Percentiles rank a stretch among this genome's conserved stretches.
Conservation (phyloP, 2,329 filamentous ascomycete species). For the Coniosporium tulheliwenetii region DNA sequence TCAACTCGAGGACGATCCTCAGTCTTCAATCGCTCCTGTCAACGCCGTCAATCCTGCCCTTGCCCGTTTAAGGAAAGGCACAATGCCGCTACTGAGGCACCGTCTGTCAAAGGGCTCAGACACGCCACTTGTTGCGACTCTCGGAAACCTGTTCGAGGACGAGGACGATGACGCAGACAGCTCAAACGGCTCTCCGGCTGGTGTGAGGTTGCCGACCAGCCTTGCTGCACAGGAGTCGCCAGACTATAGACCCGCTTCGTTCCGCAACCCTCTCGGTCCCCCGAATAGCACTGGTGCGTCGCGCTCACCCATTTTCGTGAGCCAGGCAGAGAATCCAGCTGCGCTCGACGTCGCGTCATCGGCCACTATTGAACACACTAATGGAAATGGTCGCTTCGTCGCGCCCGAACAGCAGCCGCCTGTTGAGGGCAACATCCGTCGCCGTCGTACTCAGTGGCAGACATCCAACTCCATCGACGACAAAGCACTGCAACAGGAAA, state of each 20-base stretch:
- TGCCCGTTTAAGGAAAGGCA: constrained; percentile 1
- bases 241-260: neutral
- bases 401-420: neutral
- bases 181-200: constrained; percentile 38
- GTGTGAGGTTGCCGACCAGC: constrained; percentile 21
- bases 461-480: constrained; percentile 52
- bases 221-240: constrained; percentile 1
- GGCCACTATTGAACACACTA: constrained; percentile 34
- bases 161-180: constrained; percentile 48
- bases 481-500: neutral
- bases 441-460: constrained; percentile 41
- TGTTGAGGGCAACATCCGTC: neutral
- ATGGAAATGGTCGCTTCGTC: neutral
- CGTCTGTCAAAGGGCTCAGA: constrained; percentile 63
- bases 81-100: constrained; percentile 41
- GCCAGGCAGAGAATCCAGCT: neutral
- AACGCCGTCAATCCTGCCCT: neutral
- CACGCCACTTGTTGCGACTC: constrained; percentile 33
- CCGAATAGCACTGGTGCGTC: constrained; percentile 9
- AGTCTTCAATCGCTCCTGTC: neutral
- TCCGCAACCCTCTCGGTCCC: constrained; percentile 7
- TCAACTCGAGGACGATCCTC: constrained; percentile 47
- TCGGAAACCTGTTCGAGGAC: constrained; percentile 55
- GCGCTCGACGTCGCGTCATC: neutral
- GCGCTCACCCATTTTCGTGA: constrained; percentile 9